Evolutionary conservation across 2,329 filamentous ascomycete species (phyloP).

Genomic region (Talaromyces funiculosus): DNA sequence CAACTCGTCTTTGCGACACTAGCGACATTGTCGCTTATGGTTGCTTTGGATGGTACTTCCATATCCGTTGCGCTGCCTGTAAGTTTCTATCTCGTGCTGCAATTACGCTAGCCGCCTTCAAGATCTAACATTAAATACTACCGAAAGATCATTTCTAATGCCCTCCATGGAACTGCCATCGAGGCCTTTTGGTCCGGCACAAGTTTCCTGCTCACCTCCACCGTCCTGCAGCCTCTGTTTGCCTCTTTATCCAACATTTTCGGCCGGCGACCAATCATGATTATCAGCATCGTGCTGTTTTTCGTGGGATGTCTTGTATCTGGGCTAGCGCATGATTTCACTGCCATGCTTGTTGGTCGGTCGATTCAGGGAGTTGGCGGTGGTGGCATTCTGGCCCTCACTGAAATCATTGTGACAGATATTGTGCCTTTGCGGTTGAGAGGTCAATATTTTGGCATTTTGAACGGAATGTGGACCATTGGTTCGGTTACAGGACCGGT

Average conservation of each 20-base stretch:
- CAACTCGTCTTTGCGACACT: slow-evolving; percentile 13
- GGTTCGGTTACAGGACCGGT: slow-evolving; percentile 46
- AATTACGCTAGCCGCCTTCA: too few species aligned
- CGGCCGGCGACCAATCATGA: slow-evolving; percentile 42
- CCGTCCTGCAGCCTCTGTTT: slow-evolving; percentile 48
- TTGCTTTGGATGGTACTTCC: slow-evolving; percentile 61
- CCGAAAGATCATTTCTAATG: slow-evolving; percentile 48
- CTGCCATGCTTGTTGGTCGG: slow-evolving; percentile 51
- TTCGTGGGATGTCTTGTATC: slow-evolving; percentile 49
- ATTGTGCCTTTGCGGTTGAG: slow-evolving; percentile 39
- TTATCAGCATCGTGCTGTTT: slow-evolving; percentile 44
- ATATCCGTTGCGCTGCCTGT: slow-evolving; percentile 56
- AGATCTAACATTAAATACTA: too few species aligned
- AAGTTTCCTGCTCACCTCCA: slow-evolving; percentile 59
- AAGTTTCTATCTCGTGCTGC: slow-evolving; percentile 2
- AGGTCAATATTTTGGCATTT: slow-evolving; percentile 24
- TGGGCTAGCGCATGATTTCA: slow-evolving; percentile 42
- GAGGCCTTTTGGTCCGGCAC: slow-evolving; percentile 69
- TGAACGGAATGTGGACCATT: slow-evolving; percentile 25
- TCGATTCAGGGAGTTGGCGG: slow-evolving; percentile 51
- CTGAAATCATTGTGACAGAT: slow-evolving; percentile 43
- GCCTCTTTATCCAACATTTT: slow-evolving; percentile 51
- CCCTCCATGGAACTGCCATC: slow-evolving; percentile 50
- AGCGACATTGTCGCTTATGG: slow-evolving; percentile 54
- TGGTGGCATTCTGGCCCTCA: slow-evolving; percentile 40